Evolutionary conservation across 2,329 filamentous ascomycete genomes (phyloP), one percentile per base, ranked within the genome.

Genomic region (Sodiomyces alkalinus): DNA sequence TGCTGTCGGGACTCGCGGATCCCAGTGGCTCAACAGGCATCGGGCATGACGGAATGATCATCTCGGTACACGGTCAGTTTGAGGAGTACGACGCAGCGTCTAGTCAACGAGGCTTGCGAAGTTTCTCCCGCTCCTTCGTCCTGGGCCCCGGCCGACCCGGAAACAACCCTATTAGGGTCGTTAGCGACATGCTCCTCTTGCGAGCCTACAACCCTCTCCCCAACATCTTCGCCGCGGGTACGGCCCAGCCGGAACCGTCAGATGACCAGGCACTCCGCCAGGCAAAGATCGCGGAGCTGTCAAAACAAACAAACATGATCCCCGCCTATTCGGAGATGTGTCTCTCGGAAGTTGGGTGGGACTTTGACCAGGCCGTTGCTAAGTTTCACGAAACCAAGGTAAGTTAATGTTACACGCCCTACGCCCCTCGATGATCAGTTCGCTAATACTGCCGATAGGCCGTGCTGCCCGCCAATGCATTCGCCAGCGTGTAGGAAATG

Each of bases 11-110:
- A 19, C 62, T 92, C 15, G 65, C 68, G 3, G 82, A 92, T 41
- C 74, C 74, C 3, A 66, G 64, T 9, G 72, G 74, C 2, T 16
- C 16, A n/a, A 56, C 58, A 13, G 81, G 80, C 4, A 80, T 87
- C 13, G 10, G 14, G 11, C 23, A 17, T 7, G 79, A 80, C 37
- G 82, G 83, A 6, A 68, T 92, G 38, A 65, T 81, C 27, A 68
- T 92, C 39, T 76, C 68, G 6, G 64, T 87, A n/a, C 80, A 90
- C 41, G 80, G 83, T 36, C 80, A 87, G 43, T 92, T 83, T 34
- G 74, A 87, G 27, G 85, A 93, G 46, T 58, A 75, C 12, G 69
- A 80, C 39, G 49, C 56, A 4, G 51, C 52, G 11, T 65, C 62
- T 14, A 58, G 64, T 26, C 62, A 67, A 24, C 66, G 65, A 23